Base-by-base conservation (phyloP, 1,284 basidiomycete genomes). In the Veloporphyrellus conicus region DNA sequence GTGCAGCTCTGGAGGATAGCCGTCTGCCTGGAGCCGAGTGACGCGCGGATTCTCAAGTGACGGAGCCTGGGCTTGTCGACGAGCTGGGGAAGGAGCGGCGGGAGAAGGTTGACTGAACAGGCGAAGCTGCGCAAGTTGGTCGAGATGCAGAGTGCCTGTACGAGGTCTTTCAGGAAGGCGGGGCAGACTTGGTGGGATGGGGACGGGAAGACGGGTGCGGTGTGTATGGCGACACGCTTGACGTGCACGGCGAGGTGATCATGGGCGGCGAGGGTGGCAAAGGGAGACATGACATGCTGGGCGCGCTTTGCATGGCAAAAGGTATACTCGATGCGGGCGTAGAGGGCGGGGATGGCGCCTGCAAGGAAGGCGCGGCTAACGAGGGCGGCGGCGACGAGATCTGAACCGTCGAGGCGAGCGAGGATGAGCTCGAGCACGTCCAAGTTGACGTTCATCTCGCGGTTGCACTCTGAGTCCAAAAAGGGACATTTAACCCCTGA, bases 351-450 rank as follows among this genome's bases (percentile, higher is more conserved):
- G 5, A 81, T 72, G 1, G 77, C 81, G 1, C 74, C 82, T 1
- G 75, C 73, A 22, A 81, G 69, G 54, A 87, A 87, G 0, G 80
- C 76, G 37, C 70, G 74, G 59, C 75, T 82, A 55, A 84, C 83
- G 28, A 80, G 76, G 1, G 81, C 75, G 18, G 79, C 69, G 2
- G 77, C 73, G 23, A 76, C 71, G 22, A 88, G 73, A 55, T 86
- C 82, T 22, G 73, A 65, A 4, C 72, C 72, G 41, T 70, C 59
- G 7, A 87, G 68, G 56, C 74, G 68, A 0, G 68, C 61, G 51
- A 83, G 82, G 11, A 87, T 77, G 14, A 79, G 68, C 53, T 82
- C 80, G 37, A 87, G 72, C 41, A 87, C 81, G 64, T 88, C 85
- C 18, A 79, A 71, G 53, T 87, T 81, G 34, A 86, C 68, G 54